Base-by-base conservation (phyloP, 148 eudicot genomes). In the Rhododendron ovatum region DNA sequence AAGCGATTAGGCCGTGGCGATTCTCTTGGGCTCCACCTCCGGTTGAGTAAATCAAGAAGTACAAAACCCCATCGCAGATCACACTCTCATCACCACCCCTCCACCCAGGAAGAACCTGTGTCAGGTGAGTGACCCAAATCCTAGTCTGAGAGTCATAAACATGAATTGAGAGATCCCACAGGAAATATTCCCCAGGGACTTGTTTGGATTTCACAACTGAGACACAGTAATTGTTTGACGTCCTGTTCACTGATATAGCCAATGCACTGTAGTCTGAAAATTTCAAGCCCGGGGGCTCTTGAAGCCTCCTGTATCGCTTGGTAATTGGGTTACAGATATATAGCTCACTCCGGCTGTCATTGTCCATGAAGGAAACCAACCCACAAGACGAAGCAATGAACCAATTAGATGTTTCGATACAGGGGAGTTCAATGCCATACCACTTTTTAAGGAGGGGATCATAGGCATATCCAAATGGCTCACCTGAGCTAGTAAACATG, bases 1-100 rank as follows among this genome's bases (percentile, higher is more conserved):
- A 93, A 80, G 89, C 88, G 13, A 97, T 90, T 37, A 97, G 89
- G 50, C 98, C 92, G 76, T 95, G 98, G 28, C 99, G 94, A 87
- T 80, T 87, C 80, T 92, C 95, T 0, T 90, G 86, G 39, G 78
- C 75, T 63, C 91, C 91, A 28, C 88, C 98, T 33, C 96, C 97
- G 1, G 94, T 92, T 9, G 96, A 90, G 86, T 95, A 94, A 28
- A 95, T 92, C 90, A 96, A 83, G 82, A 96, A 93, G 91, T 95
- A 96, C 53, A 96, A 90, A 47, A 92, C 86, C 59, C 94, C 94
- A 82, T 90, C 88, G 73, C 98, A 94, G 2, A 96, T 94, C 73
- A 96, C 93, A 45, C 98, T 92, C 86, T 93, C 99, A 45, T 95
- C 94, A 61, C 99, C 98, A 5, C 91, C 95, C 87, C 99, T 89